Base-by-base conservation (phyloP, 2,329 filamentous ascomycete genomes). In the Pestalotiopsis sp. region DNA sequence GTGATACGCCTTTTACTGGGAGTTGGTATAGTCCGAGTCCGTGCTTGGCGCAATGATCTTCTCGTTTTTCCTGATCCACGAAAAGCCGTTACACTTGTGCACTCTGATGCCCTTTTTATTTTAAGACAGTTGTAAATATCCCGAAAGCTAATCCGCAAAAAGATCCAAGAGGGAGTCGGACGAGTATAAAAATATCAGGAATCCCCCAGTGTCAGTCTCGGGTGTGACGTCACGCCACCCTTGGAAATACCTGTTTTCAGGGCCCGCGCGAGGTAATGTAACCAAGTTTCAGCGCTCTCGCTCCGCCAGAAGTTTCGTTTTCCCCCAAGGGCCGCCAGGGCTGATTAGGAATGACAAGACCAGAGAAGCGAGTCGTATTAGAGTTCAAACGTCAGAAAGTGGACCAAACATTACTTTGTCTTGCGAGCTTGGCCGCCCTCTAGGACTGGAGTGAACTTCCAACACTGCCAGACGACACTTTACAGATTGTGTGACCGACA, bases 151-250 rank as follows among this genome's bases (percentile, higher is more conserved):
- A 65, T 57, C 45, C 45, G 17, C 49, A 65, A 56, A 45, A 20
- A 49, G 17, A 45, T 20, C 4, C 17, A 9, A 52, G 45, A 52
- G 63, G 23, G 25, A 57, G 12, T 57, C 3, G 4, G 38, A 14
- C 31, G 59, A 36, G 45, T 66, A 66, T 66, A 66, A 60, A 27
- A 17, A 36, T 25, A 13, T 14, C 49, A n/a, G 27, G n/a, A 25
- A 23, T 12, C 20, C 20, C 58, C 64, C 27, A 36, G 20, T 3
- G 38, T 58, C 36, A 39, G 11, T n/a, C 2, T 25, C 39, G 27
- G 25, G 45, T 65, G 68, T 69, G 68, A 69, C 68, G 68, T 69
- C 68, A 69, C 68, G 68, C 39, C 57, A 25, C 49, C 25, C 57
- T 41, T 41, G 68, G 59, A 58, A 66, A 60, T 67, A 61, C 68